A percentile compares a stretch with the other conserved stretches of the same genome.
These are phyloP conservation scores for Nematocida sp. DNA, from an alignment of 371 early-diverging fungal species.

Conservation along the genomic window DNA sequence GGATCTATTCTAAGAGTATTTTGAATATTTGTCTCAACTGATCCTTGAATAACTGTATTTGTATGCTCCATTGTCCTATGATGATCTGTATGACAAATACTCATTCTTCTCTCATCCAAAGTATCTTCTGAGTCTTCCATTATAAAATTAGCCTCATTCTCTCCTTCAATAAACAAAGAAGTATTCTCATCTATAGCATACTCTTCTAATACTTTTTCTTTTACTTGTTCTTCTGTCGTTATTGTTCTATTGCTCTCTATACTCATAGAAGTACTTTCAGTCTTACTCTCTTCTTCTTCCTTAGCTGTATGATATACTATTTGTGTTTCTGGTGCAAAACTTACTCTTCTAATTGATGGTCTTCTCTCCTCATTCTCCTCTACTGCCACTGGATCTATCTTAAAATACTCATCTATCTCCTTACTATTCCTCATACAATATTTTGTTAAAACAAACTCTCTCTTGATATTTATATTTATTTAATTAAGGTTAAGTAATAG, in stretches of 20 bases:
- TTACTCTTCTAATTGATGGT: constrained; percentile 36
- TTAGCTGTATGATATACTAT: not conserved
- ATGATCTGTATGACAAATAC: constrained; percentile 24
- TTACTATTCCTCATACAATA: constrained; percentile 7
- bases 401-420: constrained; percentile 41
- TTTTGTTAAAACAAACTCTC: no score
- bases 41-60: not conserved
- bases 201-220: constrained; percentile 15
- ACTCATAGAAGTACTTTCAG: constrained; percentile 22
- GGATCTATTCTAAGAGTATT: not conserved
- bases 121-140: constrained; percentile 54
- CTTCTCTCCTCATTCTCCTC: constrained; percentile 36
- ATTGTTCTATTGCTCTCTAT: not conserved
- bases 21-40: not conserved
- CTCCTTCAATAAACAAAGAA: constrained; percentile 31
- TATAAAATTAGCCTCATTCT: constrained; percentile 48
- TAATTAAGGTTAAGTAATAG: no score
- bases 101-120: constrained; percentile 30
- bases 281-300: not conserved
- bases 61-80: constrained; percentile 42
- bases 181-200: constrained; percentile 6
- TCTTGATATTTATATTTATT: no score
- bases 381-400: not conserved
- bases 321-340: constrained; percentile 41
- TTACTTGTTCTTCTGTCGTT: no score